Percentiles rank a stretch among this genome's conserved stretches.
These are phyloP conservation scores for Aplosporella prunicola DNA, from an alignment of 2,329 filamentous ascomycete genomes.

Conservation along the genomic window DNA sequence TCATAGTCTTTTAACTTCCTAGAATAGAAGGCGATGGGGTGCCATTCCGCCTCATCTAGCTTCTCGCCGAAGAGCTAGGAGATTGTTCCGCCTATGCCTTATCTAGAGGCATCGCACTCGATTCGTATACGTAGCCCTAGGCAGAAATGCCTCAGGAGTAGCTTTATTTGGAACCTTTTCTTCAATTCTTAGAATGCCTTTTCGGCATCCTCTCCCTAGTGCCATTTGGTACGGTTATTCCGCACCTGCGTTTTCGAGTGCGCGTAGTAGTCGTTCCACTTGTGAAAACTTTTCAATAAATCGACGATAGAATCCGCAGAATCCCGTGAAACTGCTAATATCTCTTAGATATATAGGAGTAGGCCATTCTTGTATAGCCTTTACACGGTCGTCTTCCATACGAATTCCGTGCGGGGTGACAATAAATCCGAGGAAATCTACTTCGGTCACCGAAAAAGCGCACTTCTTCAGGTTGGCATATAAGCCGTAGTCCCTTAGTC, in stretches of 20 bases:
- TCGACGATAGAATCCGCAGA: slow-evolving; percentile 18
- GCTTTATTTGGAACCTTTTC: neutral
- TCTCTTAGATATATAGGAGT: slow-evolving; percentile 5
- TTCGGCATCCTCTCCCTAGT: neutral
- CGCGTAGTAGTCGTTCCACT: slow-evolving; percentile 3
- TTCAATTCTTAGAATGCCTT: neutral
- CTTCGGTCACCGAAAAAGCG: slow-evolving; percentile 4
- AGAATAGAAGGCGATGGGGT: slow-evolving; percentile 14
- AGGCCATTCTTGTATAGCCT: neutral
- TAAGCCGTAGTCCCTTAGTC: slow-evolving; percentile 2
- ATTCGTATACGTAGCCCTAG: neutral
- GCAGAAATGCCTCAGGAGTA: neutral
- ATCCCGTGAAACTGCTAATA: slow-evolving; percentile 15
- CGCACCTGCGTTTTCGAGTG: neutral
- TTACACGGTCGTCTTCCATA: neutral
- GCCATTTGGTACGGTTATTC: neutral
- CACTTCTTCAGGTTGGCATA: slow-evolving; percentile 7
- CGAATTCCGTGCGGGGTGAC: slow-evolving; percentile 3
- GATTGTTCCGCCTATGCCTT: neutral
- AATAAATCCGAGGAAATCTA: slow-evolving; percentile 3
- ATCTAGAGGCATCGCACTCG: neutral
- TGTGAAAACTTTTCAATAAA: slow-evolving; percentile 19
- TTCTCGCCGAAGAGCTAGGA: neutral
- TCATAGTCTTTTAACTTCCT: slow-evolving; percentile 15
- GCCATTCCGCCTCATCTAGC: too few relatives aligned